phyloP scores from a whole-genome alignment of 345 rosid species.

The Citrus medica region DNA sequence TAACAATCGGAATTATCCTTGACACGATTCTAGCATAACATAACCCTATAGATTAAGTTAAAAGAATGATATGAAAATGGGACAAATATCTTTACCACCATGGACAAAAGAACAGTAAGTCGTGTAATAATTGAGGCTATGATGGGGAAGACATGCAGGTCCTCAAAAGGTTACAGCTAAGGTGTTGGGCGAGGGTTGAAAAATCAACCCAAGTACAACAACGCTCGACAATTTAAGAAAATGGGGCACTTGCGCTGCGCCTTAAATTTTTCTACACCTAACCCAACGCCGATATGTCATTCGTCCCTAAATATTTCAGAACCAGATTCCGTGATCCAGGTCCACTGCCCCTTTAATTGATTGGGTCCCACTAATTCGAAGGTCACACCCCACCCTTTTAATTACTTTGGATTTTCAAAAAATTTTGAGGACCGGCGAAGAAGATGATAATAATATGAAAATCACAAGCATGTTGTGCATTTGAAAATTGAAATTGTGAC shows the following conservation, averaged over 20 bases:
- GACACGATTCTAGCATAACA: too few species aligned
- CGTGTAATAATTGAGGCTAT: background rate
- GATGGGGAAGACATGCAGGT: constrained; percentile 4
- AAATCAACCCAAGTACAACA: constrained; percentile 6
- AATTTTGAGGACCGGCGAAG: background rate
- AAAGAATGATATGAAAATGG: background rate
- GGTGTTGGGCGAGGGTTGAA: background rate
- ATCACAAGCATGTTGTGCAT: background rate
- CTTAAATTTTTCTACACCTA: constrained; percentile 10
- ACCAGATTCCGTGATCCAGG: constrained; percentile 26
- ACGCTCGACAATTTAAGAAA: background rate
- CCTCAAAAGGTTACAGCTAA: background rate
- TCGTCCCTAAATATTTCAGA: constrained; percentile 5
- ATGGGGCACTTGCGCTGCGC: background rate
- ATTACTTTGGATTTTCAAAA: background rate
- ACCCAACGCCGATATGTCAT: background rate
- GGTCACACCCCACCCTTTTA: background rate
- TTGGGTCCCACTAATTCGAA: background rate
- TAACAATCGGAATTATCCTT: accelerated
- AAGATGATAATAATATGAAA: background rate
- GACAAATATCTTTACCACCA: background rate
- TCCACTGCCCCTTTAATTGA: background rate
- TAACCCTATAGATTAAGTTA: too few species aligned
- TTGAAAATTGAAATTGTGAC: constrained; percentile 11
- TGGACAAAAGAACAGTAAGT: background rate